Evolutionary conservation across 441 rosid species (phyloP).

Genomic region (Adansonia rubrostipa): DNA sequence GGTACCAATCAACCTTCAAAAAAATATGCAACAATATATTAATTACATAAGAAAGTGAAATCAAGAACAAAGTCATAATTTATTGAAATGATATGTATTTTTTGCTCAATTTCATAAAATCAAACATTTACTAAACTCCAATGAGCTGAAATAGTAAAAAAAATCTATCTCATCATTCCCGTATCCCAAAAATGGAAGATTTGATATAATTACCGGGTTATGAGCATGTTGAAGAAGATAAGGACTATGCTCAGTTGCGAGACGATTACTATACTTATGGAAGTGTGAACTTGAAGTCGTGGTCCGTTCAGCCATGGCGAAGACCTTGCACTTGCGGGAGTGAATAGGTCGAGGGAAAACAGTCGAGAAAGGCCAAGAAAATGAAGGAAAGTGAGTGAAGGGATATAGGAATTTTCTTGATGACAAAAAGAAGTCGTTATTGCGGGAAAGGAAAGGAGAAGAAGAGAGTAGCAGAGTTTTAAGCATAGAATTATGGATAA

Average conservation of each 20-base stretch:
- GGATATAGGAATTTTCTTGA: conserved; percentile 29
- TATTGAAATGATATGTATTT: background rate
- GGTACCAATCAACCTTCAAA: conserved; percentile 89
- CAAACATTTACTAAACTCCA: background rate
- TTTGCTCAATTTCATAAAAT: background rate
- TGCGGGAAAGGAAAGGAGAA: conserved; percentile 30
- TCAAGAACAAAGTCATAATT: background rate
- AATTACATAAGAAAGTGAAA: background rate
- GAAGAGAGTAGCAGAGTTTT: conserved; percentile 32
- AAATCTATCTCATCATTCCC: background rate
- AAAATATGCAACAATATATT: conserved; percentile 6
- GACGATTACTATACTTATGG: conserved; percentile 66
- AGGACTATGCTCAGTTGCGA: conserved; percentile 90
- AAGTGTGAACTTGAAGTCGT: conserved; percentile 45
- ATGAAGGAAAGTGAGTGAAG: conserved; percentile 20
- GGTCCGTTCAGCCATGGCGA: conserved; percentile 67
- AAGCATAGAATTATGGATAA: conserved; percentile 36
- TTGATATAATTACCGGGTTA: conserved; percentile 57
- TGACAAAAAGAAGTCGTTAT: conserved; percentile 26
- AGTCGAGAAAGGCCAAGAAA: conserved; percentile 34
- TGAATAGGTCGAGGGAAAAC: conserved; percentile 48
- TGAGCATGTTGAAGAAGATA: conserved; percentile 96
- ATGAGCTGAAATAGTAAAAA: conserved; percentile 1
- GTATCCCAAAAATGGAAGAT: background rate
- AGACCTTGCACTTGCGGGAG: conserved; percentile 36